phyloP scores from a whole-genome alignment of 164 flowering plant species.

The Echeveria elegans region DNA sequence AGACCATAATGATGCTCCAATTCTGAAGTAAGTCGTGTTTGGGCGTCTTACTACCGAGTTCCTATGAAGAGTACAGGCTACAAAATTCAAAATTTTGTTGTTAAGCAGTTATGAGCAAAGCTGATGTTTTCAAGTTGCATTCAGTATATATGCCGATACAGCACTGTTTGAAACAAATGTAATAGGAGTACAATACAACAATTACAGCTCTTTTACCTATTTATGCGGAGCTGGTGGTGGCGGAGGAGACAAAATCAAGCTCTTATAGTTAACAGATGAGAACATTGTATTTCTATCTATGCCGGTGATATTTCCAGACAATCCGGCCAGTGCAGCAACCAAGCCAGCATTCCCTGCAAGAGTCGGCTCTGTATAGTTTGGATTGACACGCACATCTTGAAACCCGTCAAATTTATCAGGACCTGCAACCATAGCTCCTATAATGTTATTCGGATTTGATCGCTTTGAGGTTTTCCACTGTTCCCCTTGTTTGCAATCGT shows the following conservation, averaged over 20 bases:
- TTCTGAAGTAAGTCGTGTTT: no score
- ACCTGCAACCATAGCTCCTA: constrained; percentile 97
- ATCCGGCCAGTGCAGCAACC: constrained; percentile 81
- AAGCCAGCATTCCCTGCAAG: constrained; percentile 93
- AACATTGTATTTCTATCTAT: constrained; percentile 92
- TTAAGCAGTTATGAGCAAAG: no score
- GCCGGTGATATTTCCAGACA: constrained; percentile 52
- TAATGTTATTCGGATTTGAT: constrained; percentile 70
- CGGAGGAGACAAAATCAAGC: constrained; percentile 43
- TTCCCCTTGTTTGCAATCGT: constrained; percentile 87
- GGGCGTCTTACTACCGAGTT: no score
- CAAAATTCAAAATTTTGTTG: no score
- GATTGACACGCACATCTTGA: constrained; percentile 69
- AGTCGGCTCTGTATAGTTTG: constrained; percentile 92
- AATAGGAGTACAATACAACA: no score
- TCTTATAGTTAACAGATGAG: constrained; percentile 90
- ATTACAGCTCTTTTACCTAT: background rate
- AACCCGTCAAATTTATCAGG: constrained; percentile 82
- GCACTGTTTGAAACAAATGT: background rate
- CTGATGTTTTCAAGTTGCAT: no score
- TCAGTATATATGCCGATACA: no score
- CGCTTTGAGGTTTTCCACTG: constrained; percentile 70
- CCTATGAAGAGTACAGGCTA: no score
- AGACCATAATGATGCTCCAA: no score
- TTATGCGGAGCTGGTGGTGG: constrained; percentile 84